Base-by-base conservation (phyloP, 768 basidiomycete species). In the Trametes punicea region DNA sequence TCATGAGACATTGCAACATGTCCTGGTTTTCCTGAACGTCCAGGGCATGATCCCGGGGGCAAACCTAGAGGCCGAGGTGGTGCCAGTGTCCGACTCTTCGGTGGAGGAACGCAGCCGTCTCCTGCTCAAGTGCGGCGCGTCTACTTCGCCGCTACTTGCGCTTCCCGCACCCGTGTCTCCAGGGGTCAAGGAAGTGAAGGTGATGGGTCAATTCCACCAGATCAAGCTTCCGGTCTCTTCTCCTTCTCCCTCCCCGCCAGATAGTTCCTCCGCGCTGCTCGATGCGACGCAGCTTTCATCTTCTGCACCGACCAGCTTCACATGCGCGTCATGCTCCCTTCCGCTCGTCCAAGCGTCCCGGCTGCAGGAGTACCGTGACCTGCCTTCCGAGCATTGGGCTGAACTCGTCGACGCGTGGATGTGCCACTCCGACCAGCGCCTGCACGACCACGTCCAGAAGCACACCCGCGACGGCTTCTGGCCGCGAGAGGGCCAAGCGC, bases 321-420 rank as follows among this genome's bases (percentile, higher is more conserved):
- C 81, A 13, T 96, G 93, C 65, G 75, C 86, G 2, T 87, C 85
- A 1, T 96, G 93, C 66, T 87, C 88, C 3, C 74, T 91, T 9
- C 85, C 88, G 10, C 72, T 96, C 30, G 69, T 79, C 11, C 78
- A 86, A 33, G 72, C 78, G 0, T 70, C 81, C 5, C 73, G 71
- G 38, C 68, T 82, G 18, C 59, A 56, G 23, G 74, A 71, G 41
- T 98, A 90, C 70, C 82, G 85, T 34, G 94, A 97, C 67, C 75
- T 98, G 11, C 96, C 96, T 3, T 94, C 91, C 4, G 95, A 98
- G 67, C 88, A 98, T 64, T 98, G 96, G 96, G 88, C 93, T 60
- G 96, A 98, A 69, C 84, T 98, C 15, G 83, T 98, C 18, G 96
- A 98, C 60, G 88, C 94, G 6, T 98, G 96, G 96, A 93, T 98